Percentiles rank a stretch among this genome's conserved stretches.
Evolutionary conservation across 306 rosid genomes (phyloP).

Genomic region (Medicago ruthenica): DNA sequence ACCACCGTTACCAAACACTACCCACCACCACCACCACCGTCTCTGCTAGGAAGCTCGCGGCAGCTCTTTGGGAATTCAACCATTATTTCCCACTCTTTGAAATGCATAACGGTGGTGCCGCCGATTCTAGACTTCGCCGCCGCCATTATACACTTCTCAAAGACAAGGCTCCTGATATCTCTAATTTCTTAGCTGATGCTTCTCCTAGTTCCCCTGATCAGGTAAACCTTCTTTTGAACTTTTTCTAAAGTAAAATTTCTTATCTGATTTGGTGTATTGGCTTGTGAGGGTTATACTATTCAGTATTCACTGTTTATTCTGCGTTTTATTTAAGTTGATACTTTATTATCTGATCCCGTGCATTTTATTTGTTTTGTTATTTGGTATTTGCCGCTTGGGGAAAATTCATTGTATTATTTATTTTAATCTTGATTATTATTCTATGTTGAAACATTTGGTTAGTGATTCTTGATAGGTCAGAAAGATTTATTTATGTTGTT

Average conservation of each 20-base stretch:
- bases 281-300: conserved; percentile 26
- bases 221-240: conserved; percentile 41
- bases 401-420: not conserved
- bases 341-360: not conserved
- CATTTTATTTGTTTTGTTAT: not conserved
- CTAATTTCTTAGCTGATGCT: conserved; percentile 67
- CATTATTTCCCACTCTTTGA: conserved; percentile 53
- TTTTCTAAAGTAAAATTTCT: not conserved
- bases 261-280: not conserved
- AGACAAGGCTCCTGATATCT: conserved; percentile 66
- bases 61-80: conserved; percentile 85
- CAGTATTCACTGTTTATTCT: not conserved
- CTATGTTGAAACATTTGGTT: not conserved
- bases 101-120: conserved; percentile 64
- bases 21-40: conserved; percentile 10
- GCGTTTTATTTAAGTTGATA: not conserved
- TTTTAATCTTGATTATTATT: not conserved
- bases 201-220: conserved; percentile 81
- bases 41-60: conserved; percentile 80
- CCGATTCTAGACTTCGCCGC: conserved; percentile 68
- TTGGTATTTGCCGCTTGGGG: not conserved
- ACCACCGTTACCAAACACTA: conserved; percentile 5
- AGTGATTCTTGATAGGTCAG: not conserved
- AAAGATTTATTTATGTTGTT: conserved; percentile 31
- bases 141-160: conserved; percentile 60